Conservation (phyloP, 495 filamentous ascomycete species). For the Cryomyces antarcticus region DNA sequence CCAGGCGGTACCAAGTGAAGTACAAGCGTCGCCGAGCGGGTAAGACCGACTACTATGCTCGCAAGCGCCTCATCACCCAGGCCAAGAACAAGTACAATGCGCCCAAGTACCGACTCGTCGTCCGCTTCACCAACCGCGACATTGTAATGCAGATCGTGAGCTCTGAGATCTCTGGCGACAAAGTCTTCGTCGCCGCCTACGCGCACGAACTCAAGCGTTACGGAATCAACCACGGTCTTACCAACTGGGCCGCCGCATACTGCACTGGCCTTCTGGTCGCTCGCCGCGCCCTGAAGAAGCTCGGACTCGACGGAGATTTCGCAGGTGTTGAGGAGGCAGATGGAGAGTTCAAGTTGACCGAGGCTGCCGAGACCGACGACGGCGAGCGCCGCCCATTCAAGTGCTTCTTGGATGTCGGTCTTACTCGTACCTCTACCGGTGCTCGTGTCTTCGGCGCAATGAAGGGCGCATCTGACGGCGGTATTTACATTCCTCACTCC, state of each 20-base stretch:
- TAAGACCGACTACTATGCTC: constrained; percentile 99
- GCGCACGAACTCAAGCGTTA: constrained; percentile 93
- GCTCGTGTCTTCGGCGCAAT: constrained; percentile 97
- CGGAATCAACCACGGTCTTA: constrained; percentile 92
- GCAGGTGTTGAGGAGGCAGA: constrained; percentile 81
- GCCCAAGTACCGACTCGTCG: constrained; percentile 97
- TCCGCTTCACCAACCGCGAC: constrained; percentile 99
- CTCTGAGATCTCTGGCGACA: constrained; percentile 94
- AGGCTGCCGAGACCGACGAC: constrained; percentile 65
- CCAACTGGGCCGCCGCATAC: constrained; percentile 99
- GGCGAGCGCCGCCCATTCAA: constrained; percentile 96
- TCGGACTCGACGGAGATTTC: constrained; percentile 80
- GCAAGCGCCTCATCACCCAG: constrained; percentile 97
- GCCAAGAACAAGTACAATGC: constrained; percentile 99
- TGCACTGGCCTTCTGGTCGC: constrained; percentile 89
- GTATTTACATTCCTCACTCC: constrained; percentile 91
- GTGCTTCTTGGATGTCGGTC: constrained; percentile 92
- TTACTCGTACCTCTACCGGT: constrained; percentile 90
- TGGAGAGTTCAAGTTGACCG: constrained; percentile 85
- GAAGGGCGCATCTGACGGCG: constrained; percentile 98
- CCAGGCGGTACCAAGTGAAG: constrained; percentile 96
- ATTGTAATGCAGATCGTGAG: constrained; percentile 94
- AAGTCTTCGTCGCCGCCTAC: constrained; percentile 85
- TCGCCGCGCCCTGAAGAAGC: constrained; percentile 90
- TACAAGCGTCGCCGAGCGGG: constrained; percentile 91